Percentiles rank a stretch among this genome's conserved stretches.
phyloP scores from a whole-genome alignment of 305 asterid species.

The Fraxinus dipetala region DNA sequence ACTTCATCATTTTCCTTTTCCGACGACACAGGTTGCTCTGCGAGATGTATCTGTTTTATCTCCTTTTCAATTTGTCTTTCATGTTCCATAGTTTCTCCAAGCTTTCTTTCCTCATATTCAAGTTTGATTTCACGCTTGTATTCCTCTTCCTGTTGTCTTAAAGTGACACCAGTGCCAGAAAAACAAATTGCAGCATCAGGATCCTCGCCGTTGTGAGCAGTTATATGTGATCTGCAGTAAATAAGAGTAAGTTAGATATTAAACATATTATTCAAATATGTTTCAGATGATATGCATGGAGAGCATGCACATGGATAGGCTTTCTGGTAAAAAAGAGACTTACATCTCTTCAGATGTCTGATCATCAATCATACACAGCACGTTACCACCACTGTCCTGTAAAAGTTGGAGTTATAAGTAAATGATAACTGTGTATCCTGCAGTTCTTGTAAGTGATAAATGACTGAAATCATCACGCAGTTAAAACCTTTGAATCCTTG shows the following conservation, averaged over 20 bases:
- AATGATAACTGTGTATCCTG: constrained; percentile 19
- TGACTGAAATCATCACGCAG: constrained; percentile 5
- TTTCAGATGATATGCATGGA: constrained; percentile 14
- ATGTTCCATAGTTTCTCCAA: constrained; percentile 91
- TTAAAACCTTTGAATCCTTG: constrained; percentile 78
- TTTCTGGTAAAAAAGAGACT: constrained; percentile 20
- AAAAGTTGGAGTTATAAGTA: constrained; percentile 29
- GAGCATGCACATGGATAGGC: constrained; percentile 13
- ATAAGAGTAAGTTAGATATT: not conserved
- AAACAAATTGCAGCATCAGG: constrained; percentile 29
- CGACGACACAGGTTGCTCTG: constrained; percentile 51
- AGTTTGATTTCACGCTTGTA: constrained; percentile 65
- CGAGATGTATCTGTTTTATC: constrained; percentile 82
- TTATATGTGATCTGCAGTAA: constrained; percentile 53
- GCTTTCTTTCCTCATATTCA: constrained; percentile 96
- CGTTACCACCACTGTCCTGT: constrained; percentile 58
- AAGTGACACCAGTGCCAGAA: constrained; percentile 45
- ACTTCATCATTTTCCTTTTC: constrained; percentile 55
- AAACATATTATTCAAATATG: not conserved
- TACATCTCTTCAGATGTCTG: constrained; percentile 65
- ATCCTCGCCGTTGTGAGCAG: constrained; percentile 43
- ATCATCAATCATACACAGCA: constrained; percentile 33
- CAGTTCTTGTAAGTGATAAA: constrained; percentile 21
- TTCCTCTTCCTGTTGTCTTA: constrained; percentile 61
- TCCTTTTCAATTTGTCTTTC: constrained; percentile 93